phyloP scores from a whole-genome alignment of 179 eudicot species.

The Gypsophila paniculata region DNA sequence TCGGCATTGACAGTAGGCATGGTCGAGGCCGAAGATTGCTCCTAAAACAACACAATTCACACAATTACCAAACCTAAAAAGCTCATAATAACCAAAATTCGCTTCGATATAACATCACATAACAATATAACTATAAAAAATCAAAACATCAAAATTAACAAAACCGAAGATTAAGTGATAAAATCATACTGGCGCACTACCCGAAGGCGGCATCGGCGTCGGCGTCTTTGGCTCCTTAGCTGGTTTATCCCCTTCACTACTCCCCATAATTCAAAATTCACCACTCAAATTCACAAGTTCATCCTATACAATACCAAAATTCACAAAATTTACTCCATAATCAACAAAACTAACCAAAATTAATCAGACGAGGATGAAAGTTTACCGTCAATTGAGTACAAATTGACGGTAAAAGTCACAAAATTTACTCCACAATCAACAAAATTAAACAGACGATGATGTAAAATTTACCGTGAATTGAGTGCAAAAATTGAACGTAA shows the following conservation, averaged over 20 bases:
- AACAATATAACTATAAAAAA: conserved; percentile 6
- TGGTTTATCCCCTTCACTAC: conserved; percentile 74
- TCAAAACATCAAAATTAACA: not conserved
- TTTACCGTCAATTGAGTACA: conserved; percentile 11
- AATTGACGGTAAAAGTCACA: too few species aligned
- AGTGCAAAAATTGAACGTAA: too few species aligned
- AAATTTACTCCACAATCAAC: conserved; percentile 14
- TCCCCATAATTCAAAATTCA: conserved; percentile 57
- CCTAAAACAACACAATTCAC: conserved; percentile 35
- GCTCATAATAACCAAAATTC: conserved; percentile 8
- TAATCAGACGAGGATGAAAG: not conserved
- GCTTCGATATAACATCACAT: conserved; percentile 6
- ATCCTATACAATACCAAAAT: conserved; percentile 22
- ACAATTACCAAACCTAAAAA: conserved; percentile 12
- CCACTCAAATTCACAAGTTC: conserved; percentile 25
- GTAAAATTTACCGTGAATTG: conserved; percentile 11
- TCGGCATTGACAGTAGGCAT: conserved; percentile 66
- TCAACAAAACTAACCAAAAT: conserved; percentile 3
- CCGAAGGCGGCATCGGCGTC: conserved; percentile 30
- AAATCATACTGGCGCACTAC: conserved; percentile 28
- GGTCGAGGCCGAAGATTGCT: conserved; percentile 57
- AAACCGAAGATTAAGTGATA: not conserved
- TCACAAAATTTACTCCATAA: conserved; percentile 15
- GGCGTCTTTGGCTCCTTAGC: conserved; percentile 63
- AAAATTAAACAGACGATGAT: not conserved